Conservation (phyloP, 148 eudicot species). For the Gaultheria prostrata region DNA sequence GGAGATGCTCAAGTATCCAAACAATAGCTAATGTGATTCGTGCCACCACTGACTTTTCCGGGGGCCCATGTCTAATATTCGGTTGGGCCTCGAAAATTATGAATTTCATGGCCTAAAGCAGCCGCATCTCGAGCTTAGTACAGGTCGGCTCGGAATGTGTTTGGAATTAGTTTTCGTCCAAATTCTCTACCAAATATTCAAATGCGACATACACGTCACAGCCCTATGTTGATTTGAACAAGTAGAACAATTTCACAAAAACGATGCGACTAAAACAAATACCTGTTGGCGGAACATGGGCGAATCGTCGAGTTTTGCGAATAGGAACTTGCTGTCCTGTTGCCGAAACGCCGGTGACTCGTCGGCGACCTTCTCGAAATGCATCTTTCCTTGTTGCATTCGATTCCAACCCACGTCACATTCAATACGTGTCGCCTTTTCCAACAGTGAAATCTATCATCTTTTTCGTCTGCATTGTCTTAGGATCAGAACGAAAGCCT, state of each 20-base stretch:
- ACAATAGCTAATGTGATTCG: no score
- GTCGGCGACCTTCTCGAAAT: neutral
- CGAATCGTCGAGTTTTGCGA: constrained; percentile 22
- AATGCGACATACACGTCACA: neutral
- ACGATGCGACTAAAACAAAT: neutral
- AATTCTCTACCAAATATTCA: neutral
- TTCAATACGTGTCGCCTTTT: constrained; percentile 1
- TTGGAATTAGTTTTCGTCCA: neutral
- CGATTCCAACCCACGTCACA: constrained; percentile 2
- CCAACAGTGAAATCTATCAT: neutral
- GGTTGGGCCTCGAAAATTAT: no score
- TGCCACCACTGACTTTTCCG: no score
- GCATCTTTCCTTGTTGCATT: constrained; percentile 7
- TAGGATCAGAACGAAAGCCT: neutral
- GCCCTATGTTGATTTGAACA: neutral
- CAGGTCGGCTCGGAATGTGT: no score
- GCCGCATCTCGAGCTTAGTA: no score
- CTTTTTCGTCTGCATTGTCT: neutral
- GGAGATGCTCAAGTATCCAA: no score
- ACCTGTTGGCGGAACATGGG: constrained; percentile 30
- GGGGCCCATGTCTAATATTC: no score
- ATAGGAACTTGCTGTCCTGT: constrained; percentile 19
- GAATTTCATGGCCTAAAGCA: no score
- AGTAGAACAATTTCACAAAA: neutral
- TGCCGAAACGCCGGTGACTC: constrained; percentile 16